Evolutionary conservation across 2,329 filamentous ascomycete genomes (phyloP).

Genomic region (Sporothrix pseudoabietina): DNA sequence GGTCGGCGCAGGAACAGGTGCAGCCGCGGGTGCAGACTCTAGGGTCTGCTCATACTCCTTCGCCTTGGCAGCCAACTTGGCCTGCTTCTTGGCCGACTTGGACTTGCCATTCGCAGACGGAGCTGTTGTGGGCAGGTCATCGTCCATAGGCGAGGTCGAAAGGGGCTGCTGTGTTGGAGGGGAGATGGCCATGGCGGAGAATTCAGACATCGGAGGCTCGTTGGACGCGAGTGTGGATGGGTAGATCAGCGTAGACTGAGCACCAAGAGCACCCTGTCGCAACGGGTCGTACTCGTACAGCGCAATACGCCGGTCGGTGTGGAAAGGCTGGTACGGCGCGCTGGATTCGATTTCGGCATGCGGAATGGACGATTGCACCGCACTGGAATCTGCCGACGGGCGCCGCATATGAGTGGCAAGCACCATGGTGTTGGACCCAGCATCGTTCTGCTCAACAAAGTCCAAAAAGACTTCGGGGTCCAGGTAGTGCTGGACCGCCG

Average conservation of each 20-base stretch:
- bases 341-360: conserved; percentile 93
- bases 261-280: neutral
- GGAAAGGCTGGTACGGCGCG: conserved; percentile 92
- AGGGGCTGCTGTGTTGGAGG: conserved; percentile 44
- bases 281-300: conserved; percentile 64
- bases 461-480: conserved; percentile 61
- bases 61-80: conserved; percentile 19
- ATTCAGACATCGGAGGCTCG: conserved; percentile 16
- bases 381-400: conserved; percentile 44
- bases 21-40: neutral
- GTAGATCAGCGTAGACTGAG: neutral
- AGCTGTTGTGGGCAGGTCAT: neutral
- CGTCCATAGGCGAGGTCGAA: neutral
- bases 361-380: conserved; percentile 65
- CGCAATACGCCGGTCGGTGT: conserved; percentile 83
- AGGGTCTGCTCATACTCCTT: neutral
- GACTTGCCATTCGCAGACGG: neutral
- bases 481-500: conserved; percentile 58
- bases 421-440: conserved; percentile 58
- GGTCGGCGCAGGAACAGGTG: no score
- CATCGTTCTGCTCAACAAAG: conserved; percentile 56
- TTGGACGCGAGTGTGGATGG: neutral
- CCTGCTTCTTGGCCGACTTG: conserved; percentile 24
- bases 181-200: conserved; percentile 18
- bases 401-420: conserved; percentile 48